Percentiles rank a stretch among this genome's conserved stretches.
Conservation (phyloP, 164 flowering plant genomes). For the Tetrastigma voinierianum region DNA sequence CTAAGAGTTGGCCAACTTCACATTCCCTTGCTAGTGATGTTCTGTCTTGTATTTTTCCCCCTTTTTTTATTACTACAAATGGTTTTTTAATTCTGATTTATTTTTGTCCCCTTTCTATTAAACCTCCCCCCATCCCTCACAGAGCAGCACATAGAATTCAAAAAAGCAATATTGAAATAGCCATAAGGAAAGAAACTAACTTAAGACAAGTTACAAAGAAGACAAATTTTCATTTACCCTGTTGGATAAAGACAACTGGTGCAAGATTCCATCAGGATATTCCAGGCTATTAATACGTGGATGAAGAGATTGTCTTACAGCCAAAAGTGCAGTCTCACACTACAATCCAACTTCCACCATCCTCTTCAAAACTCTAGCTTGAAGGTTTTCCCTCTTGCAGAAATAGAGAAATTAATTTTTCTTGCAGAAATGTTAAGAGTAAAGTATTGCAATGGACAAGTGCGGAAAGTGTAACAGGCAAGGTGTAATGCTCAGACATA, state of each 20-base stretch:
- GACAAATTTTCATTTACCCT: constrained; percentile 18
- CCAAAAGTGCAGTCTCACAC: constrained; percentile 31
- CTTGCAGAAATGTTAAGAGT: no score
- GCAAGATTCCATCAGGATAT: not conserved
- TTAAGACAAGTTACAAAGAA: not conserved
- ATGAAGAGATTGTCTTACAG: constrained; percentile 29
- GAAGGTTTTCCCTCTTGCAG: constrained; percentile 39
- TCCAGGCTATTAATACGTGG: constrained; percentile 15
- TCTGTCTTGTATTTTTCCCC: no score
- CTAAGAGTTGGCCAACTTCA: no score
- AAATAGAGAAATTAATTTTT: constrained; percentile 5
- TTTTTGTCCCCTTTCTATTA: no score
- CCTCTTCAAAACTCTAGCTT: constrained; percentile 50
- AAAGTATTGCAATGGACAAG: no score
- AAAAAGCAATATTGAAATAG: not conserved
- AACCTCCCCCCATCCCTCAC: no score
- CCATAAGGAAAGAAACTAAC: not conserved
- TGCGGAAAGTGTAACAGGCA: no score
- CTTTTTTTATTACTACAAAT: no score
- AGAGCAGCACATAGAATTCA: not conserved
- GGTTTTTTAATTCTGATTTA: no score
- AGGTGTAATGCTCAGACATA: no score
- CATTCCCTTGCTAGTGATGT: no score
- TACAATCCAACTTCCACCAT: constrained; percentile 49
- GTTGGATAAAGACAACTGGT: constrained; percentile 2